A percentile compares a stretch with the other conserved stretches of the same genome.
Evolutionary conservation across 2,329 filamentous ascomycete genomes (phyloP).

Genomic region (Colletotrichum somersetense): DNA sequence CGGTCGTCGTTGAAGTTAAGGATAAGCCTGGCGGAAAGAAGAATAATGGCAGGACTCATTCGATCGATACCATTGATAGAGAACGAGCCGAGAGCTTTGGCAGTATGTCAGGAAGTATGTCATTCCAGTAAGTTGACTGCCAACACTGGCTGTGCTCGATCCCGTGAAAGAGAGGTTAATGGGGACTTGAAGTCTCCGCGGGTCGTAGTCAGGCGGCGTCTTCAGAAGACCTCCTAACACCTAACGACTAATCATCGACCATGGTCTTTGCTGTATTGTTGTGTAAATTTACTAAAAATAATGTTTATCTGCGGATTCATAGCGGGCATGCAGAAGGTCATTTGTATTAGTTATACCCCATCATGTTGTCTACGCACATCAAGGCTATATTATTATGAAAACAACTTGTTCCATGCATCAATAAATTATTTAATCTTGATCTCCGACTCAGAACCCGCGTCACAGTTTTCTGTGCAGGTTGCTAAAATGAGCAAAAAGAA

Average conservation of each 20-base stretch:
- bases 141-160: not conserved
- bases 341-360: constrained; percentile 32
- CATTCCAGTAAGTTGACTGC: no score
- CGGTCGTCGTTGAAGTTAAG: constrained; percentile 54
- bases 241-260: no score
- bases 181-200: no score
- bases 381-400: not conserved
- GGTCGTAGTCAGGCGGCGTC: not conserved
- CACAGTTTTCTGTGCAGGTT: not conserved
- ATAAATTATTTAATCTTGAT: not conserved
- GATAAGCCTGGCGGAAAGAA: not conserved
- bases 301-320: not conserved
- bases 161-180: not conserved
- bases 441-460: not conserved
- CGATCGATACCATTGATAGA: constrained; percentile 30
- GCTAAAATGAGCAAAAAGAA: not conserved
- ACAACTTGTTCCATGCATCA: not conserved
- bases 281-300: not conserved
- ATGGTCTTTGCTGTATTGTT: not conserved
- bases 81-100: constrained; percentile 33
- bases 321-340: constrained; percentile 16
- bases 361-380: constrained; percentile 3
- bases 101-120: constrained; percentile 22
- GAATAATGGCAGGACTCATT: constrained; percentile 8
- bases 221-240: no score